Percentiles rank a stretch among this genome's conserved stretches.
These are phyloP conservation scores for Linnemannia schmuckeri DNA, from an alignment of 192 early-diverging fungal species.

Conservation along the genomic window DNA sequence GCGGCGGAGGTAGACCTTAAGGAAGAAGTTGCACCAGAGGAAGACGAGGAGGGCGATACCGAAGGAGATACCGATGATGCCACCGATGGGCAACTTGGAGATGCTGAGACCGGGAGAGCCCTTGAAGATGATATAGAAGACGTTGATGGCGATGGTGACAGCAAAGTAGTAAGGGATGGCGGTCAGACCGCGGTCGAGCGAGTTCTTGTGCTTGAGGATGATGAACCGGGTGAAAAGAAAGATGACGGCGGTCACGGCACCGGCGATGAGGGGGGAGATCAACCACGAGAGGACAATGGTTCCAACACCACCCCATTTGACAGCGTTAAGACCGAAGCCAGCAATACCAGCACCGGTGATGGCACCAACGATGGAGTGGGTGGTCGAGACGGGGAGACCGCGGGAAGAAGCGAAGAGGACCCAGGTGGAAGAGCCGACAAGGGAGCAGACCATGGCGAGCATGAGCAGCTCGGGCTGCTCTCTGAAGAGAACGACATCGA, in stretches of 20 bases:
- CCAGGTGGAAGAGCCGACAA: slow-evolving; percentile 83
- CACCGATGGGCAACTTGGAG: slow-evolving; percentile 57
- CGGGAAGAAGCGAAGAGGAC: slow-evolving; percentile 77
- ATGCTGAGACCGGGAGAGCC: slow-evolving; percentile 69
- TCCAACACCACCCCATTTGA: slow-evolving; percentile 69
- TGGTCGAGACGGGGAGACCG: slow-evolving; percentile 85
- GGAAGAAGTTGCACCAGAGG: slow-evolving; percentile 71
- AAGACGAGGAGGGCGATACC: slow-evolving; percentile 71
- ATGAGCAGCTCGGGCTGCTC: slow-evolving; percentile 81
- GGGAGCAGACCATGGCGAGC: slow-evolving; percentile 86
- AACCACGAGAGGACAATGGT: slow-evolving; percentile 70
- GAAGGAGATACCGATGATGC: slow-evolving; percentile 72
- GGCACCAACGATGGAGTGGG: slow-evolving; percentile 87
- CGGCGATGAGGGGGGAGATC: slow-evolving; percentile 78
- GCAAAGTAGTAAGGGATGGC: slow-evolving; percentile 82
- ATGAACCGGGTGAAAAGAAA: slow-evolving; percentile 75
- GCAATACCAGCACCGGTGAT: slow-evolving; percentile 84
- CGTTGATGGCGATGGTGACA: slow-evolving; percentile 73
- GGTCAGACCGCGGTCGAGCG: slow-evolving; percentile 75
- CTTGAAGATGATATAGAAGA: slow-evolving; percentile 83
- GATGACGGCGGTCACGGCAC: slow-evolving; percentile 72
- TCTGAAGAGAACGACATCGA: slow-evolving; percentile 68
- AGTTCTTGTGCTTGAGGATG: slow-evolving; percentile 71
- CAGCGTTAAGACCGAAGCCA: slow-evolving; percentile 73
- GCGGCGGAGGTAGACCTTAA: slow-evolving; percentile 75